Percentiles rank a stretch among this genome's conserved stretches.
phyloP scores from a whole-genome alignment of 352 stramenopile genomes.

The Phytopythium helicoides region DNA sequence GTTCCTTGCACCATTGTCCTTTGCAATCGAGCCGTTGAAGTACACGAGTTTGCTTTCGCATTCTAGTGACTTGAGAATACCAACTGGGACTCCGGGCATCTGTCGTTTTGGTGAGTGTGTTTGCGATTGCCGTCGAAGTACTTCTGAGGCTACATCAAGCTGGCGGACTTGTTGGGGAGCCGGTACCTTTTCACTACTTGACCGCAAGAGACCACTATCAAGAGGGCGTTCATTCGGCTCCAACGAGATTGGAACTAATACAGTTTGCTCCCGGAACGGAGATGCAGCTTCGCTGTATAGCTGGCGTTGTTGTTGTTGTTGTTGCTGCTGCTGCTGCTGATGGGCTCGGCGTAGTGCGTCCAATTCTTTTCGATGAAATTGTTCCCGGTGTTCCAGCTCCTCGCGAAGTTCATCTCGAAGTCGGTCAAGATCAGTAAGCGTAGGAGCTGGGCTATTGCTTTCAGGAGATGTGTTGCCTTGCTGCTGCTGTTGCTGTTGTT shows the following conservation, averaged over 20 bases:
- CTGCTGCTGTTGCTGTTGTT: slow-evolving; percentile 13
- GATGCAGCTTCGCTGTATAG: background rate
- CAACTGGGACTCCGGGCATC: background rate
- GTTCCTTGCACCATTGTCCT: slow-evolving; percentile 1
- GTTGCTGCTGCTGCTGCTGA: slow-evolving; percentile 21
- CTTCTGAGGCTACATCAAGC: too few species aligned
- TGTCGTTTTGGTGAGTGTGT: too few species aligned
- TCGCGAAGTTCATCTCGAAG: slow-evolving; percentile 48
- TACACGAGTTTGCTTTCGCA: slow-evolving; percentile 64
- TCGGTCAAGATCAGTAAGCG: slow-evolving; percentile 53
- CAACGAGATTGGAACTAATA: slow-evolving; percentile 2
- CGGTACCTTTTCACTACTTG: too few species aligned
- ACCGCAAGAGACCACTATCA: too few species aligned
- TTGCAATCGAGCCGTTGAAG: slow-evolving; percentile 30
- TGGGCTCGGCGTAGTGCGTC: slow-evolving; percentile 29
- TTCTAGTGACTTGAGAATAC: slow-evolving; percentile 23
- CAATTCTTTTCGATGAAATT: slow-evolving; percentile 44
- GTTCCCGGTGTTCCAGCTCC: slow-evolving; percentile 49
- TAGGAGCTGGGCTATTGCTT: slow-evolving; percentile 27
- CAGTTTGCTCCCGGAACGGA: slow-evolving; percentile 3
- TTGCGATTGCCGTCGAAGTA: too few species aligned
- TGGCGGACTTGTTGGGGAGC: background rate
- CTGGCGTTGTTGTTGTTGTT: slow-evolving; percentile 7
- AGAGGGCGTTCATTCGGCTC: too few species aligned
- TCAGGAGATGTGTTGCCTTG: slow-evolving; percentile 5